Base-by-base conservation (phyloP, 257 asterid genomes). In the Plantago major region DNA sequence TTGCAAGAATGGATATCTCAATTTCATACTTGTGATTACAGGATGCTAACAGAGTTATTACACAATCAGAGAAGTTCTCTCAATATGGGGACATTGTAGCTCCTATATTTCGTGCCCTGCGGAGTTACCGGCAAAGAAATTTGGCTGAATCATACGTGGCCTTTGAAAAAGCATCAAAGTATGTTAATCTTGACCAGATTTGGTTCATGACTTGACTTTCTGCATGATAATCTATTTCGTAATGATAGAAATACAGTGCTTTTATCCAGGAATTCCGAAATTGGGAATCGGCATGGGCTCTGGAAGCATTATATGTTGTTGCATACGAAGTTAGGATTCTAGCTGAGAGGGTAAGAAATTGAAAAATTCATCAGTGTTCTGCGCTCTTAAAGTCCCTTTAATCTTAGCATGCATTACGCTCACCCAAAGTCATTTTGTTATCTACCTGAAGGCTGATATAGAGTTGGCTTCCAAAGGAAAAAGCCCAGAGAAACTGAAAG, bases 221-320 rank as follows among this genome's bases (percentile, higher is more conserved):
- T 65, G 44, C 26, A 26, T 55, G 60, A 38, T 64, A 28, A 59
- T 59, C 64, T 63, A 63, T 48, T 42, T 70, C 78, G 74, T 84
- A 78, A 81, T 71, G 66, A 66, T 78, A 75, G 72, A 78, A 56
- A 63, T 83, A 42, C 78, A 92, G 99, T 89, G 85, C 96, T 74
- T 89, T 92, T 61, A 74, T 87, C 69, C 99, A 89, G 93, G 99
- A 89, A 74, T 89, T 89, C 70, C 97, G 99, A 46, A 92, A 86
- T 72, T 92, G 97, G 96, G 99, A 92, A 67, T 84, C 96, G 4
- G 86, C 96, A 9, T 92, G 99, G 97, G 99, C 94, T 49, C 73
- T 92, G 86, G 97, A 89, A 78, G 86, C 99, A 19, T 73, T 92
- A 28, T 89, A 85, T 60, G 88, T 80, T 26, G 70, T 89, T 44